A percentile compares a stretch with the other conserved stretches of the same genome.
phyloP scores from a whole-genome alignment of 495 filamentous ascomycete species.

The Penicillium lividum region DNA sequence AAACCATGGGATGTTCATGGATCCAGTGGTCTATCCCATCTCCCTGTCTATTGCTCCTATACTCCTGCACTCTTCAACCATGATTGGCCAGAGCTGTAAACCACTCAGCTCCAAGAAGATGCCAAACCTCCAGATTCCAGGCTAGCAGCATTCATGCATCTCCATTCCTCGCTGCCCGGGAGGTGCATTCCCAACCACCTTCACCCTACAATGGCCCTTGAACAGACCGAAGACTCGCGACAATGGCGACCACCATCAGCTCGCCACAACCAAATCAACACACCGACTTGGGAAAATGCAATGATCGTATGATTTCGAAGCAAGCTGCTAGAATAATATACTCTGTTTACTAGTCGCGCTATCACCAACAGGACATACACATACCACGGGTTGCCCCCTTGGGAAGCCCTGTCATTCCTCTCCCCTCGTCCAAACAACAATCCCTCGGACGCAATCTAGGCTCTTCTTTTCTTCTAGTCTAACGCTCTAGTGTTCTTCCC shows the following conservation, averaged over 20 bases:
- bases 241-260: neutral
- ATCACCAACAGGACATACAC: conserved; percentile 11
- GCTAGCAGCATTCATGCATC: conserved; percentile 27
- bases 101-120: conserved; percentile 5
- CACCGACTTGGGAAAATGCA: neutral
- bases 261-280: neutral
- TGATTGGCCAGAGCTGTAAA: neutral
- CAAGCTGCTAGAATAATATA: neutral
- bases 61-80: neutral
- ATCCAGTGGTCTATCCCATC: neutral
- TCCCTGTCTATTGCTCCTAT: neutral
- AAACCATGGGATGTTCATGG: too few relatives aligned
- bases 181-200: neutral
- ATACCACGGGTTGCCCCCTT: conserved; percentile 32
- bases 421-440: conserved; percentile 31
- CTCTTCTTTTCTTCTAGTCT: conserved; percentile 24
- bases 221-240: conserved; percentile 2
- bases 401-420: conserved; percentile 25
- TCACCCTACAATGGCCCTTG: conserved; percentile 16
- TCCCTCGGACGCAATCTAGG: conserved; percentile 30
- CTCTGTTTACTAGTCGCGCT: neutral
- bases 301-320: neutral
- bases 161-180: conserved; percentile 28
- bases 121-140: conserved; percentile 10
- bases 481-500: conserved; percentile 12